Evolutionary conservation across 2,329 filamentous ascomycete genomes (phyloP).

Genomic region (Trichophyton simii): DNA sequence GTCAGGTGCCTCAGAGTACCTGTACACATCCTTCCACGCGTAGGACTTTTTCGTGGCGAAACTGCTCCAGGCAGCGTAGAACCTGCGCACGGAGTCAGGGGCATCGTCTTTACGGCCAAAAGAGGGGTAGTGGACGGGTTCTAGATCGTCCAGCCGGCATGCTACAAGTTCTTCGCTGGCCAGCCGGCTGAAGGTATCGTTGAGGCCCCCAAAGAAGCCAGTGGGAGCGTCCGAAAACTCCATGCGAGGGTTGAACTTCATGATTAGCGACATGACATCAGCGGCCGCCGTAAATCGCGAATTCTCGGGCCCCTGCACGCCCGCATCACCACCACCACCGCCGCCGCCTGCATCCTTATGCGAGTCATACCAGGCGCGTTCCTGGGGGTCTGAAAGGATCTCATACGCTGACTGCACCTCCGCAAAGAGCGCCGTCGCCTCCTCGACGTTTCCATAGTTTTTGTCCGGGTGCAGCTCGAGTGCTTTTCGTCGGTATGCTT

Average conservation of each 20-base stretch:
- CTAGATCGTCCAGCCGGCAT: slow-evolving; percentile 53
- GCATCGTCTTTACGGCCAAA: slow-evolving; percentile 68
- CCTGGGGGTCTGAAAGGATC: slow-evolving; percentile 88
- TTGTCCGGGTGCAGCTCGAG: slow-evolving; percentile 90
- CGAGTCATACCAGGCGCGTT: slow-evolving; percentile 94
- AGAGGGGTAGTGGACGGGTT: slow-evolving; percentile 57
- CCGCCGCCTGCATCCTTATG: slow-evolving; percentile 66
- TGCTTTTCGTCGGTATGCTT: slow-evolving; percentile 79
- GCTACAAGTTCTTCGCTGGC: slow-evolving; percentile 68
- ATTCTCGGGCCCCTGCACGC: slow-evolving; percentile 50
- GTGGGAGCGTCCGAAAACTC: slow-evolving; percentile 66
- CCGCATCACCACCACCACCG: slow-evolving; percentile 28
- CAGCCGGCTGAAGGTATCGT: slow-evolving; percentile 65
- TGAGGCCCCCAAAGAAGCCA: slow-evolving; percentile 74
- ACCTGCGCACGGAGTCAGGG: slow-evolving; percentile 61
- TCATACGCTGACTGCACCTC: slow-evolving; percentile 90
- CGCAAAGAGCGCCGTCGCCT: slow-evolving; percentile 73
- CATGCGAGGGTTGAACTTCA: slow-evolving; percentile 64
- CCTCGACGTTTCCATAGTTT: slow-evolving; percentile 75
- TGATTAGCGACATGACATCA: slow-evolving; percentile 65
- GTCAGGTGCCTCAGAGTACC: slow-evolving; percentile 75
- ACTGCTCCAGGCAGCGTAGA: slow-evolving; percentile 67
- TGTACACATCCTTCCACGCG: slow-evolving; percentile 77
- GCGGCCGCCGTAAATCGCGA: slow-evolving; percentile 65
- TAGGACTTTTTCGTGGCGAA: slow-evolving; percentile 81